Base-by-base conservation (phyloP, 306 rosid species). In the Alnus rubra region DNA sequence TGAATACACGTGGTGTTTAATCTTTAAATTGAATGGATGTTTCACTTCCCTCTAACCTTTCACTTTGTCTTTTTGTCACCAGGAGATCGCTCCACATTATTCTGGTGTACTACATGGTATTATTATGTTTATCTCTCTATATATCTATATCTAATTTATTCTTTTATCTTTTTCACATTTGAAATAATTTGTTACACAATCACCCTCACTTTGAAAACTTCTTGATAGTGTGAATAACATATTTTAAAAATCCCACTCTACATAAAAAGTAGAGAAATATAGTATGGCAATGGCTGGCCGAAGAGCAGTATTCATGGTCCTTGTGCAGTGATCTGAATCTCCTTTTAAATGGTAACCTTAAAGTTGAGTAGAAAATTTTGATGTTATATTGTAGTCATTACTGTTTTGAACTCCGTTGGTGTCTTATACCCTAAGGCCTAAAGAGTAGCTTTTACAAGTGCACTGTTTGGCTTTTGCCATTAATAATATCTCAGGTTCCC, bases 31-130 rank as follows among this genome's bases (percentile, higher is more conserved):
- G 52, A 42, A 64, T 71, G 55, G 42, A 56, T 30, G 42, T 58
- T 81, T 71, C 44, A 7, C 63, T 70, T 58, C 69, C 80, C 39
- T 53, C 75, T 78, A 74, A 72, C 74, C 30, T 62, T 79, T 44
- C 58, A 47, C 72, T 81, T 31, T 70, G 50, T 55, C 10, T 80
- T 83, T 75, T 42, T 87, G 52, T 59, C 83, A 60, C 53, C 97
- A 92, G 98, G 98, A 92, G 82, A 95, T 95, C 51, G 90, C 98
- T 71, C 96, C 98, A 59, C 89, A 89, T 49, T 95, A 95, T 79
- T 82, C 97, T 73, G 98, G 98, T 68, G 98, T 95, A 80, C 73
- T 95, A 74, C 98, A 95, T 48, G 97, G 98, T 92, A 94, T 3
- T 80, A 50, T 77, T 50, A 19, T 75, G 52, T 80, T 50, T 65